Percentiles rank a stretch among this genome's conserved stretches.
phyloP scores from a whole-genome alignment of 2,329 filamentous ascomycete species.

The Gremmenia infestans region DNA sequence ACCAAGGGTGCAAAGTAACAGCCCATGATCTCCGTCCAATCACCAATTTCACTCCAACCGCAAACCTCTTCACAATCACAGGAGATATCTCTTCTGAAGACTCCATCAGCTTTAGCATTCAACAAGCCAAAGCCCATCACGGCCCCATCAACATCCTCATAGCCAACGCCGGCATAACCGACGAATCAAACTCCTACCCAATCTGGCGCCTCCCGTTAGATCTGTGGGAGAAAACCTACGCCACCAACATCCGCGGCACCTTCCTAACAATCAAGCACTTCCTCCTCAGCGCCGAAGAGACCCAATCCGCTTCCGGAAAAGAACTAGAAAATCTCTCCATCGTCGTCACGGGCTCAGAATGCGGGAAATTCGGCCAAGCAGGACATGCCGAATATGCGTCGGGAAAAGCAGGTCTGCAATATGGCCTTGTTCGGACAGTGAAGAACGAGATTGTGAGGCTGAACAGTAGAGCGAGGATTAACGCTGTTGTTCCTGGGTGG shows the following conservation, averaged over 20 bases:
- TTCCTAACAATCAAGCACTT: conserved; percentile 54
- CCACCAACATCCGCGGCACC: conserved; percentile 45
- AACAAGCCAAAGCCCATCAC: conserved; percentile 38
- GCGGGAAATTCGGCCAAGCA: conserved; percentile 32
- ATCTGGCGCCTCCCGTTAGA: conserved; percentile 49
- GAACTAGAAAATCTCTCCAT: conserved; percentile 47
- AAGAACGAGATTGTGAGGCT: conserved; percentile 51
- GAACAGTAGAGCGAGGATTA: conserved; percentile 56
- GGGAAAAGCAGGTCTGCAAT: conserved; percentile 47
- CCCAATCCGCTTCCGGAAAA: conserved; percentile 33
- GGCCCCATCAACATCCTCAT: conserved; percentile 48
- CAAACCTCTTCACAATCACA: conserved; percentile 37
- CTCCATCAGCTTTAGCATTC: conserved; percentile 38
- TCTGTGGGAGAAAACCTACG: conserved; percentile 48
- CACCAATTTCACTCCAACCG: conserved; percentile 26
- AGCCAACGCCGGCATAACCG: conserved; percentile 48
- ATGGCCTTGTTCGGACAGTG: conserved; percentile 46
- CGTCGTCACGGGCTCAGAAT: conserved; percentile 49
- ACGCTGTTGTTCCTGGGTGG: conserved; percentile 79
- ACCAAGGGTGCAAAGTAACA: conserved; percentile 49
- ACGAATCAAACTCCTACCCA: conserved; percentile 42
- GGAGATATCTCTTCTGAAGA: conserved; percentile 45
- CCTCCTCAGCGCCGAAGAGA: conserved; percentile 37
- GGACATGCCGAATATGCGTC: conserved; percentile 42
- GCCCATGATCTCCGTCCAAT: conserved; percentile 43